These are phyloP conservation scores for Asterochloris erici DNA, from an alignment of 139 green algal species.

Conservation along the genomic window DNA sequence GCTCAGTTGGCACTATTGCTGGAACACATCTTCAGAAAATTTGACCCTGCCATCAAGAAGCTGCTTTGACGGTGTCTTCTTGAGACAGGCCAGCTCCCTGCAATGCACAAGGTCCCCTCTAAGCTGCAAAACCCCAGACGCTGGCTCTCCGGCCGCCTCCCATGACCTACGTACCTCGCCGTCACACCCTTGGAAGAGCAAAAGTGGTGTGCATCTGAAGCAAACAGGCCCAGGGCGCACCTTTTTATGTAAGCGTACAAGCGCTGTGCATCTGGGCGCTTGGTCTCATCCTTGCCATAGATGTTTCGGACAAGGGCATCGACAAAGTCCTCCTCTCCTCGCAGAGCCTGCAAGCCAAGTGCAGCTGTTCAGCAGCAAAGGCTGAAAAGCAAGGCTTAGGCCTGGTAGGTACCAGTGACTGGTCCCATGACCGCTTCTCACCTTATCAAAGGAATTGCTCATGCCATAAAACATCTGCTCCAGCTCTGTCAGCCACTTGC, in stretches of 20 bases:
- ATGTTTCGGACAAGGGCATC: slow-evolving; percentile 46
- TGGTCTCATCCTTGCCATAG: slow-evolving; percentile 28
- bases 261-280: slow-evolving; percentile 7
- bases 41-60: slow-evolving; percentile 41
- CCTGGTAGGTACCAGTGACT: background rate
- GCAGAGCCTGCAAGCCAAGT: slow-evolving; percentile 4
- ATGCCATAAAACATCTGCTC: slow-evolving; percentile 63
- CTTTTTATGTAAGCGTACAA: slow-evolving; percentile 40
- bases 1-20: background rate
- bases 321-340: slow-evolving; percentile 19
- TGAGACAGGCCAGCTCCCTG: slow-evolving; percentile 51
- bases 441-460: slow-evolving; percentile 53
- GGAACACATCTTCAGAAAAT: slow-evolving; percentile 25
- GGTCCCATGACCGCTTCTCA: background rate
- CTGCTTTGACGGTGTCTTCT: slow-evolving; percentile 27
- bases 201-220: background rate
- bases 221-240: background rate
- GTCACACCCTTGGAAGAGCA: background rate
- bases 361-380: background rate
- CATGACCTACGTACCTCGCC: background rate
- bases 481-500: slow-evolving; percentile 52
- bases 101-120: background rate
- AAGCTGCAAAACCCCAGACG: background rate
- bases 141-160: background rate
- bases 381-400: background rate